Conservation (phyloP, 1,139 yeast species). For the Suhomyces choctaworum region DNA sequence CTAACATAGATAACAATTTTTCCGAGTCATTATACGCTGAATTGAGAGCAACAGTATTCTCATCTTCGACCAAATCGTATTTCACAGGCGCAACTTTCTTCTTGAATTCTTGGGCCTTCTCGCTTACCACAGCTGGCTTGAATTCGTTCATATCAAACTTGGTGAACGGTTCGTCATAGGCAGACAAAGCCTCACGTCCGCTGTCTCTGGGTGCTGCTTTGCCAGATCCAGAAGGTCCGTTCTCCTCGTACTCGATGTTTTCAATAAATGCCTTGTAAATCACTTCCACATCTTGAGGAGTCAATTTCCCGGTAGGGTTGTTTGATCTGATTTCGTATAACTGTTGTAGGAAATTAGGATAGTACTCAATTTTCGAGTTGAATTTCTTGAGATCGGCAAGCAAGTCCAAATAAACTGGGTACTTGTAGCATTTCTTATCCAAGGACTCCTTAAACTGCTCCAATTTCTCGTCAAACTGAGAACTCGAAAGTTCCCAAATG, state of each 20-base stretch:
- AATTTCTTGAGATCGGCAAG: conserved; percentile 19
- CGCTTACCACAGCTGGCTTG: background rate
- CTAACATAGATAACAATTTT: conserved; percentile 19
- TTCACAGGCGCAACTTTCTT: conserved; percentile 2
- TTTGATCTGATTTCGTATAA: conserved; percentile 19
- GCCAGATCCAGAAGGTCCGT: too few relatives aligned
- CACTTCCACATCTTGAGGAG: conserved; percentile 18
- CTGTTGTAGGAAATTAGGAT: conserved; percentile 25
- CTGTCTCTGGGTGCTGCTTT: background rate
- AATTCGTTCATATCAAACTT: conserved; percentile 30
- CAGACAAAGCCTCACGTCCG: background rate
- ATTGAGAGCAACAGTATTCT: conserved; percentile 1
- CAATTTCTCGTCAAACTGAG: conserved; percentile 18
- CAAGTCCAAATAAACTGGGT: conserved; percentile 18
- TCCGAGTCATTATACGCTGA: conserved; percentile 27
- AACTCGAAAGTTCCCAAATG: conserved; percentile 17
- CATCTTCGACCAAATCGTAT: conserved; percentile 7
- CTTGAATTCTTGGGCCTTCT: conserved; percentile 1
- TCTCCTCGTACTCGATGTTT: conserved; percentile 20
- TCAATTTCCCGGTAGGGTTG: conserved; percentile 9
- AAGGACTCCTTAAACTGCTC: conserved; percentile 10
- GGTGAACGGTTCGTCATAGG: conserved; percentile 7
- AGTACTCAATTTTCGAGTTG: conserved; percentile 23
- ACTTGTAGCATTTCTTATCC: conserved; percentile 11
- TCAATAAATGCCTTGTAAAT: conserved; percentile 24